Evolutionary conservation across 331 rosid genomes (phyloP), one percentile per base, ranked within the genome.

Genomic region (Acacia concinna): DNA sequence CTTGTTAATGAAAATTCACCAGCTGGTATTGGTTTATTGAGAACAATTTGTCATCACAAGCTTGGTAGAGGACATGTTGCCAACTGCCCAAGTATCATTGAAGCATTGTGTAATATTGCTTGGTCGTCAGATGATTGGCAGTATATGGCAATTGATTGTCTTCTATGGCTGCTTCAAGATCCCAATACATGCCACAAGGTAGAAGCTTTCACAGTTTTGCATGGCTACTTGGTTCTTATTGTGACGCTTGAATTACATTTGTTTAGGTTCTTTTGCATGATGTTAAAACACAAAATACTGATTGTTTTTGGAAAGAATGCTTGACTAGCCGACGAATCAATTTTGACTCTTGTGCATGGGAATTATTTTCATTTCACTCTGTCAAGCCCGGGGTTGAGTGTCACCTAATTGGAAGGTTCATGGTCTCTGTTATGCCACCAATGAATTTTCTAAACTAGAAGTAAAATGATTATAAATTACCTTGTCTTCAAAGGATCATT

Each of bases 81-180:
- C 65, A 84, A 82, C 81, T 91, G 97, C 79, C 83, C 99, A 75
- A 87, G 91, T 71, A 87, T 96, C 73, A 84, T 90, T 7, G 98
- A 96, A 72, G 92, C 99, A 27, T 85, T 93, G 82, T 93, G 98
- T 81, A 93, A 91, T 73, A 96, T 96, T 84, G 94, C 97, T 37
- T 87, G 92, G 52, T 96, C 99, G 20, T 90, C 99, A 8, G 99
- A 96, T 84, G 99, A 96, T 80, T 96, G 99, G 99, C 99, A 96
- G 78, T 96, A 92, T 84, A 96, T 96, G 99, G 94, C 98, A 35
- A 89, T 96, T 79, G 99, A 96, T 76, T 96, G 99, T 84, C 99
- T 96, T 83, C 88, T 96, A 63, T 90, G 99, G 98, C 70, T 96
- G 81, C 94, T 96, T 81, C 94, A 93, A 86, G 98, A 96, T 83